A percentile compares a stretch with the other conserved stretches of the same genome.
phyloP scores from a whole-genome alignment of 306 rosid genomes.

The Trichosanthes cucumerina region DNA sequence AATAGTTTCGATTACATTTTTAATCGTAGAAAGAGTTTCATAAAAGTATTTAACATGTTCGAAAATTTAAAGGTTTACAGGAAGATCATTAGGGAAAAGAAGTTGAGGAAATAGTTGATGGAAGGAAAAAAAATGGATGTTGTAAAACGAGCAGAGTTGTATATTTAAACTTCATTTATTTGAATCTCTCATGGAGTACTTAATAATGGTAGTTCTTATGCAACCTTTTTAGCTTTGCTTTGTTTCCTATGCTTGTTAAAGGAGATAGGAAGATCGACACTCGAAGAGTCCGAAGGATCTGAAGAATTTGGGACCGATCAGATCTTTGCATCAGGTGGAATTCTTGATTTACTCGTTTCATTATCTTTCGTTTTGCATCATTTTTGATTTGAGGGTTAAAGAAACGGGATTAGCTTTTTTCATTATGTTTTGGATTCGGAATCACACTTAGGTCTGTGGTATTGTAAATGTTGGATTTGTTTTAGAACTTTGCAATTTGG shows the following conservation, averaged over 20 bases:
- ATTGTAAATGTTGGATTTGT: neutral
- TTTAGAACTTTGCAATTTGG: slow-evolving; percentile 1
- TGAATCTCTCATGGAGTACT: neutral
- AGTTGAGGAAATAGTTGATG: neutral
- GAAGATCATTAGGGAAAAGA: too few species aligned
- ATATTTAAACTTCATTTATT: neutral
- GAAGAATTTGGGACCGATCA: slow-evolving; percentile 9
- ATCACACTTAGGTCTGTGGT: neutral
- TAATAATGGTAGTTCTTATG: neutral
- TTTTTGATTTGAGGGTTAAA: neutral
- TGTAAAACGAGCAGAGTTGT: neutral
- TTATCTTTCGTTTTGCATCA: neutral
- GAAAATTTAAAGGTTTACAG: too few species aligned
- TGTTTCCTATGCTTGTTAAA: neutral
- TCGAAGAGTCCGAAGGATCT: slow-evolving; percentile 28
- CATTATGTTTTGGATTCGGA: neutral
- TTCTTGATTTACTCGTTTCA: neutral
- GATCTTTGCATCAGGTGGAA: slow-evolving; percentile 1
- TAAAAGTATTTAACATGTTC: neutral
- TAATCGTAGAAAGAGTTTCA: neutral
- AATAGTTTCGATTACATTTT: neutral
- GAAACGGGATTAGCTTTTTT: neutral
- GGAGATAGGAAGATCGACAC: slow-evolving; percentile 27
- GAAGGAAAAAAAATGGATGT: neutral
- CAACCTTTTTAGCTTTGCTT: too few species aligned